Evolutionary conservation across 306 rosid genomes (phyloP).

Genomic region (Quercus gilva): DNA sequence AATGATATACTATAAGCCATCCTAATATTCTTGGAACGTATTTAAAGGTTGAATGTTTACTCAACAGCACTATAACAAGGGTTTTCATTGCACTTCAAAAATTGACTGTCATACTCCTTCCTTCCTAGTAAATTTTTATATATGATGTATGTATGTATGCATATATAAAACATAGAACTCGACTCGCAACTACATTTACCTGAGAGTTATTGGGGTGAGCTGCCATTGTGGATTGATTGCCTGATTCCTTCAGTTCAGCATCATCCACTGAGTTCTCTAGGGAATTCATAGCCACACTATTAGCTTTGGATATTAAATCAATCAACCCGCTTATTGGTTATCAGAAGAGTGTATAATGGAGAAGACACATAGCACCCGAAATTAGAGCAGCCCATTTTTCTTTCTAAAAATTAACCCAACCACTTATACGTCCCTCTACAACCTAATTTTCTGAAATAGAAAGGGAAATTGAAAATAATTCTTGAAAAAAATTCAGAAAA

Average conservation of each 20-base stretch:
- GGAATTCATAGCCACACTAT: slow-evolving; percentile 25
- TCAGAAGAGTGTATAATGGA: not conserved
- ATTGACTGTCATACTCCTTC: not conserved
- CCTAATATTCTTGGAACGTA: not conserved
- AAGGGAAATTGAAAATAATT: not conserved
- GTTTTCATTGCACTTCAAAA: not conserved
- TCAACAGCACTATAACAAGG: not conserved
- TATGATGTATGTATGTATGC: not conserved
- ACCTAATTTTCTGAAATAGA: not conserved
- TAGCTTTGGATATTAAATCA: slow-evolving; percentile 4
- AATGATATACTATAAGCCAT: slow-evolving; percentile 1
- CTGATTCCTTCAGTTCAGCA: slow-evolving; percentile 40
- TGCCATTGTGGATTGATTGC: slow-evolving; percentile 46
- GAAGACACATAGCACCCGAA: slow-evolving; percentile 1
- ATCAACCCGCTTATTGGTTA: not conserved
- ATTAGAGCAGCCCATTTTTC: not conserved
- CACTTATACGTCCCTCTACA: not conserved
- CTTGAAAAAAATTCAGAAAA: not conserved
- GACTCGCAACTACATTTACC: slow-evolving; percentile 32
- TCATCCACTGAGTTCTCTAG: slow-evolving; percentile 47
- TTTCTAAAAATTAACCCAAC: not conserved
- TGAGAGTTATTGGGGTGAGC: slow-evolving; percentile 52
- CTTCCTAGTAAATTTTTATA: not conserved
- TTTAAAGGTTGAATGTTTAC: not conserved
- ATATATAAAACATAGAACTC: not conserved